Evolutionary conservation across 768 basidiomycete genomes (phyloP), one percentile per base, ranked within the genome.

Genomic region (Tricholoma terreum): DNA sequence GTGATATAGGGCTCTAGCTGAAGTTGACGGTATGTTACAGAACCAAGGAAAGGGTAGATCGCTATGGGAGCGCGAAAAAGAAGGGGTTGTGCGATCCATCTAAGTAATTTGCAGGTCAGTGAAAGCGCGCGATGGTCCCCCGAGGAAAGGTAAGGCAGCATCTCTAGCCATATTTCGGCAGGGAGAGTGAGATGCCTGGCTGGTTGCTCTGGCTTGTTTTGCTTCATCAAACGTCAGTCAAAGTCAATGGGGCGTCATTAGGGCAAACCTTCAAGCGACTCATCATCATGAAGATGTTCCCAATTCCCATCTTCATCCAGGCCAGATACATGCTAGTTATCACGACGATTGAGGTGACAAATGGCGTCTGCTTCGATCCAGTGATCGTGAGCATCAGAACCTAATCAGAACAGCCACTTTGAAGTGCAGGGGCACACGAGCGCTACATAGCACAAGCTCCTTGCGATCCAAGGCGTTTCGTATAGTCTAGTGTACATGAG

Each of bases 141-240:
- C 19, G 38, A 49, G 9, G 61, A 49, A 6, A 61, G 14, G 15
- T 52, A 54, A 10, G 45, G 50, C 6, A 66, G 50, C 15, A 69
- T 61, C 1, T 61, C 54, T 0, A 64, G 54, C 66, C 66, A 69
- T 46, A 66, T 43, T 56, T 67, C 65, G 9, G 56, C 56, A 5
- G 65, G 67, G 7, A 69, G 55, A 31, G 53, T 40, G 31, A 57
- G 24, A 17, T 21, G 42, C 50, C n/a, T 46, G 19, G 15, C 50
- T 8, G 43, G 33, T 54, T n/a, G 12, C 31, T 33, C 24, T 15
- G 15, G 30, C 12, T 50, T 24, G 46, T 42, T 38, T 50, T 12
- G 17, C 21, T 22, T 30, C 34, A 31, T 31, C 1, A 7, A 0
- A 4, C 8, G 1, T 55, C n/a, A 45, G 27, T 10, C 17, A 21